Evolutionary conservation across 2,329 filamentous ascomycete species (phyloP).

Genomic region (Fusarium buharicum): DNA sequence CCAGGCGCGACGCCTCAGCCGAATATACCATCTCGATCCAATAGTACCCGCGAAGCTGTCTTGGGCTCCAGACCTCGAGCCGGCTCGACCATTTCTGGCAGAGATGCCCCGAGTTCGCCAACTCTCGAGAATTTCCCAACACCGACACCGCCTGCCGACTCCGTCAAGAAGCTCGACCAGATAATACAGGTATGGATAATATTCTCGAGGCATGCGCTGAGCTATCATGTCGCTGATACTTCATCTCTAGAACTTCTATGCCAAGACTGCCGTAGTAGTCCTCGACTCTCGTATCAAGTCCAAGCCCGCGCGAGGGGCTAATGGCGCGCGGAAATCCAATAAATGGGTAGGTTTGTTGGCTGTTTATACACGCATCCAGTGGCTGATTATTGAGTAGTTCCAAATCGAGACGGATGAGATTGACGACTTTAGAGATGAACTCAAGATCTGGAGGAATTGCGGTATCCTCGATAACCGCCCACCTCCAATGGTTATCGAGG

Average conservation of each 20-base stretch:
- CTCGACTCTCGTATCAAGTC: constrained; percentile 82
- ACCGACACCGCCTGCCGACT: constrained; percentile 69
- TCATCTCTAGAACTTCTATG: constrained; percentile 82
- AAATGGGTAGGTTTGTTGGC: constrained; percentile 77
- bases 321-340: constrained; percentile 71
- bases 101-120: constrained; percentile 59
- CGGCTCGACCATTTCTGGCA: constrained; percentile 55
- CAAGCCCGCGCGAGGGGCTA: constrained; percentile 57
- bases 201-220: background rate
- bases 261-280: constrained; percentile 86
- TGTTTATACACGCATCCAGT: background rate
- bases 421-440: constrained; percentile 83
- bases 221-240: constrained; percentile 21
- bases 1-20: constrained; percentile 77
- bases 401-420: constrained; percentile 95
- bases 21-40: constrained; percentile 73
- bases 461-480: constrained; percentile 81
- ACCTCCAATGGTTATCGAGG: constrained; percentile 87
- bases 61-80: constrained; percentile 55
- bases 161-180: constrained; percentile 85
- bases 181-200: constrained; percentile 78
- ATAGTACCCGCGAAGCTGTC: constrained; percentile 75
- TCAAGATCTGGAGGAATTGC: constrained; percentile 83
- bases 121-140: constrained; percentile 58
- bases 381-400: constrained; percentile 69